Evolutionary conservation across 2,329 filamentous ascomycete species (phyloP).

Genomic region (Monascus ruber): DNA sequence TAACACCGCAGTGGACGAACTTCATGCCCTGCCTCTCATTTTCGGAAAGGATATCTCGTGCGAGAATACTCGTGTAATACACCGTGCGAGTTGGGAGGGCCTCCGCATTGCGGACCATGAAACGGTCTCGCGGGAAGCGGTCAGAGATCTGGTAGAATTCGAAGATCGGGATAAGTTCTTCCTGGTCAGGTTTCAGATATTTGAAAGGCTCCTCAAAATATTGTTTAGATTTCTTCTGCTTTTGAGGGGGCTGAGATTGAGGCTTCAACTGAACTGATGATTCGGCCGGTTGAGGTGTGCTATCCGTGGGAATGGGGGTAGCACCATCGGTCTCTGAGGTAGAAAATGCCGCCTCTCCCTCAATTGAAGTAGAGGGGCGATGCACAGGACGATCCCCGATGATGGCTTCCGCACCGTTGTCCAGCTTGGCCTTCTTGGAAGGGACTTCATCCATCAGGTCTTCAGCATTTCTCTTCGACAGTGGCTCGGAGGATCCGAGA

Average conservation of each 20-base stretch:
- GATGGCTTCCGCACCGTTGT: constrained; percentile 26
- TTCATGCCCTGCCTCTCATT: constrained; percentile 90
- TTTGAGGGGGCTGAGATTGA: constrained; percentile 16
- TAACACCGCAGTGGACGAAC: constrained; percentile 92
- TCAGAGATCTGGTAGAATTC: constrained; percentile 74
- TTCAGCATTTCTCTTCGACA: constrained; percentile 23
- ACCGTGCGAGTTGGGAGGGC: constrained; percentile 87
- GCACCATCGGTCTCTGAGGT: constrained; percentile 12
- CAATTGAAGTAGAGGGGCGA: constrained; percentile 15
- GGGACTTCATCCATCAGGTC: constrained; percentile 25
- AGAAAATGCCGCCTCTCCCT: constrained; percentile 10
- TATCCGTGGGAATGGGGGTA: constrained; percentile 6
- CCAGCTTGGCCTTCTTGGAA: constrained; percentile 35
- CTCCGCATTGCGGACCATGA: constrained; percentile 88
- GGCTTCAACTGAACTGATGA: constrained; percentile 2
- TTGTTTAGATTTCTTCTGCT: constrained; percentile 27
- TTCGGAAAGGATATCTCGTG: constrained; percentile 69
- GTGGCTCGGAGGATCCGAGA: constrained; percentile 11
- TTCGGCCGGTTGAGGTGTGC: background rate
- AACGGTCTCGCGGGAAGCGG: constrained; percentile 79
- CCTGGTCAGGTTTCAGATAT: constrained; percentile 63
- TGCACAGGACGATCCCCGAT: constrained; percentile 28
- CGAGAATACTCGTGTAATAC: constrained; percentile 83
- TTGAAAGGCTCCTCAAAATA: constrained; percentile 88
- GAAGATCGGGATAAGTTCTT: constrained; percentile 65